A percentile compares a stretch with the other conserved stretches of the same genome.
Conservation (phyloP, 2,329 filamentous ascomycete species). For the Elsinoe arachidis region DNA sequence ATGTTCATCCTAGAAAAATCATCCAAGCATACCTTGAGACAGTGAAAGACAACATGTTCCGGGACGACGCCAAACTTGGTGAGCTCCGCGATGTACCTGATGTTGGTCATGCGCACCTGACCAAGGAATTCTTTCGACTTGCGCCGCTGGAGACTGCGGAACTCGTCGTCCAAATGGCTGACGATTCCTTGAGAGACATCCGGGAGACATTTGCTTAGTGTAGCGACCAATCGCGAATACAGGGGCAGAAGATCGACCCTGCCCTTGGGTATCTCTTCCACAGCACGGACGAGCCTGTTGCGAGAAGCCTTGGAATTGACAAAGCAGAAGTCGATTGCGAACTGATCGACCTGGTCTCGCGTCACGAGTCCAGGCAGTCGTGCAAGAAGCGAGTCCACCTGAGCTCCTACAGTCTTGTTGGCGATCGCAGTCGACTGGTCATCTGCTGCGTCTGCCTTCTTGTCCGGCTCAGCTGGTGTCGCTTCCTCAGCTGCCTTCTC, state of each 20-base stretch:
- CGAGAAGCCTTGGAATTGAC: constrained; percentile 96
- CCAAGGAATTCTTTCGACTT: constrained; percentile 97
- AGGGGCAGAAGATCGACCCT: constrained; percentile 82
- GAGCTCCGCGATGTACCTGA: constrained; percentile 93
- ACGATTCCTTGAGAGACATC: constrained; percentile 91
- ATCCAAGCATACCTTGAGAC: constrained; percentile 91
- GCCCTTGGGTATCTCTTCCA: constrained; percentile 92
- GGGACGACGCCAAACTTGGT: constrained; percentile 98
- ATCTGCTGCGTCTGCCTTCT: constrained; percentile 54
- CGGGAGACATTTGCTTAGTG: constrained; percentile 84
- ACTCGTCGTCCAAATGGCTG: constrained; percentile 89
- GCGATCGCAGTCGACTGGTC: constrained; percentile 90
- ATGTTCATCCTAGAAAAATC: constrained; percentile 99
- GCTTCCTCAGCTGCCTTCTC: constrained; percentile 36
- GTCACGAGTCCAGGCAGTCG: constrained; percentile 84
- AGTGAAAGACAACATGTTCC: constrained; percentile 98
- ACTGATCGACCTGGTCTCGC: constrained; percentile 85
- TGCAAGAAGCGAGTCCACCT: constrained; percentile 83
- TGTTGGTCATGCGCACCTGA: constrained; percentile 85
- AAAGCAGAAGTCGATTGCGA: constrained; percentile 94
- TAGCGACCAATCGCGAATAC: constrained; percentile 89
- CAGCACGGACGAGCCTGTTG: constrained; percentile 82
- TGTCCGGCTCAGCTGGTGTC: constrained; percentile 29
- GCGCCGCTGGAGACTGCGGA: constrained; percentile 87
- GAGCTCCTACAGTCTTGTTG: constrained; percentile 94